A percentile compares a stretch with the other conserved stretches of the same genome.
Evolutionary conservation across 495 filamentous ascomycete species (phyloP).

Genomic region (Penicillium salamii): DNA sequence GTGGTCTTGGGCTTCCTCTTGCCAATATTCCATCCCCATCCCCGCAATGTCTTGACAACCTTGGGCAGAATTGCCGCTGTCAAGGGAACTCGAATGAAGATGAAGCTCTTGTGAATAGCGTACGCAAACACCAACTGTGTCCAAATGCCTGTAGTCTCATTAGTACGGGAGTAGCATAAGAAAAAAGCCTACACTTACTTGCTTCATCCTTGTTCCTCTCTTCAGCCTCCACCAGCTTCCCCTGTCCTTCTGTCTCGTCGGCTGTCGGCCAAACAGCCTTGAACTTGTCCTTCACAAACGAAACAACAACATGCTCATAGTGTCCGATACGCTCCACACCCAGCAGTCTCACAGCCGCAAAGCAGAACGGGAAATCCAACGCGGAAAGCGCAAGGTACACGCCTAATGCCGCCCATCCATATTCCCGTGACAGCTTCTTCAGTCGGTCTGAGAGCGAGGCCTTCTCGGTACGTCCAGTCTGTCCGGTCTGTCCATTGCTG

Average conservation of each 20-base stretch:
- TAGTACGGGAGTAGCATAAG: background rate
- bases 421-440: conserved; percentile 83
- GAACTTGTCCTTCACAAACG: conserved; percentile 30
- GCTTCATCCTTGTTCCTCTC: conserved; percentile 42
- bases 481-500: conserved; percentile 1
- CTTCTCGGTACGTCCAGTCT: conserved; percentile 28
- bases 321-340: conserved; percentile 82
- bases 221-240: conserved; percentile 28
- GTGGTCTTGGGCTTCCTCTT: conserved; percentile 54
- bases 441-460: conserved; percentile 65
- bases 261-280: conserved; percentile 26
- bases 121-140: conserved; percentile 94
- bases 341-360: conserved; percentile 74
- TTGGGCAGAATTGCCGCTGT: conserved; percentile 89
- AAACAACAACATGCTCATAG: conserved; percentile 49
- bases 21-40: conserved; percentile 80
- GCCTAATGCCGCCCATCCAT: conserved; percentile 90
- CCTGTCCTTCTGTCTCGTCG: conserved; percentile 11
- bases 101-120: conserved; percentile 96
- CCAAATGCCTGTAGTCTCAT: conserved; percentile 58
- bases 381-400: conserved; percentile 82
- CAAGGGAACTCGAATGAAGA: conserved; percentile 87
- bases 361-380: conserved; percentile 94
- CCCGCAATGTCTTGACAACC: conserved; percentile 78
- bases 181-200: conserved; percentile 40